Percentiles rank a stretch among this genome's conserved stretches.
Conservation (phyloP, 2,329 filamentous ascomycete genomes). For the Davidsoniella australis region DNA sequence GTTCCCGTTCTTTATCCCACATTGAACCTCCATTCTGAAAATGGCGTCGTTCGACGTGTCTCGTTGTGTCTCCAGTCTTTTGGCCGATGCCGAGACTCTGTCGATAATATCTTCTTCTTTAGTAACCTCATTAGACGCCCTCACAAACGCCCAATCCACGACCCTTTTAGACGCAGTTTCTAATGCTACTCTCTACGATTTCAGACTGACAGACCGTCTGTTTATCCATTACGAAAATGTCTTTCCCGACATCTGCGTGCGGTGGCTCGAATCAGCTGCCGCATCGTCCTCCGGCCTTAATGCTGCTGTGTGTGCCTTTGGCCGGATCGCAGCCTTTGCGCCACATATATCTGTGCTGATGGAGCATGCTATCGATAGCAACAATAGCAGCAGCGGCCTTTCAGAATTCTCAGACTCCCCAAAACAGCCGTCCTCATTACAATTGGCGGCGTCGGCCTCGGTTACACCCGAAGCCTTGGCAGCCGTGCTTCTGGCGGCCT, state of each 20-base stretch:
- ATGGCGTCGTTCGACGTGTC: slow-evolving; percentile 14
- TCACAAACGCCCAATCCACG: slow-evolving; percentile 35
- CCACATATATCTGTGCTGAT: slow-evolving; percentile 63
- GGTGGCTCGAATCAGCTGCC: slow-evolving; percentile 39
- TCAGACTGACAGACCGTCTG: slow-evolving; percentile 53
- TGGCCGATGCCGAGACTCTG: slow-evolving; percentile 12
- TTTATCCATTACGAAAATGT: slow-evolving; percentile 59
- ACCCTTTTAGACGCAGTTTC: slow-evolving; percentile 57
- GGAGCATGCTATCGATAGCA: slow-evolving; percentile 23
- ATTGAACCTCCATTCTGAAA: not conserved
- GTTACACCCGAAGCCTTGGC: slow-evolving; percentile 18
- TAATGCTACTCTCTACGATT: slow-evolving; percentile 44
- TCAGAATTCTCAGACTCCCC: not conserved
- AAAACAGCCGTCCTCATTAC: slow-evolving; percentile 6
- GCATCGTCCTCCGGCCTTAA: slow-evolving; percentile 18
- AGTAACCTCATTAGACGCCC: slow-evolving; percentile 20
- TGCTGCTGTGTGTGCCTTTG: slow-evolving; percentile 50
- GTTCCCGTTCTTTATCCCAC: no score
- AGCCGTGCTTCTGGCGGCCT: slow-evolving; percentile 46
- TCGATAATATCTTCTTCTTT: slow-evolving; percentile 30
- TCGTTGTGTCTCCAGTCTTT: slow-evolving; percentile 11
- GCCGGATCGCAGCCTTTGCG: slow-evolving; percentile 64
- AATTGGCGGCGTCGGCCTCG: slow-evolving; percentile 10
- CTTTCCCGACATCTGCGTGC: slow-evolving; percentile 67
- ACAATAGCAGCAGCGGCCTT: not conserved